phyloP scores from a whole-genome alignment of 2,329 filamentous ascomycete genomes.

The Ceratocystis huliohia region DNA sequence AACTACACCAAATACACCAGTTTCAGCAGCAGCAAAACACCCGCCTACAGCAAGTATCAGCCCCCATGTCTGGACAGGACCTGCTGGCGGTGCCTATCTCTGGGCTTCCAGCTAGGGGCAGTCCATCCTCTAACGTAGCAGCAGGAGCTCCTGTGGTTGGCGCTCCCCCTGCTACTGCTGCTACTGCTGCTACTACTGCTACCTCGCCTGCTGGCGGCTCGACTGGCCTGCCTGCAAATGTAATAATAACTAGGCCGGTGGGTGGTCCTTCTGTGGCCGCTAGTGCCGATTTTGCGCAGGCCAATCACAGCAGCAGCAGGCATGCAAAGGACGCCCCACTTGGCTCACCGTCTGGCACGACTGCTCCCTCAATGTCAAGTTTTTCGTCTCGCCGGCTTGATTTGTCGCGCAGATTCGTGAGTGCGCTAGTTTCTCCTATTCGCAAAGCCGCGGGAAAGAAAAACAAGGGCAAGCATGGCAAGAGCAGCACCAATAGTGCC shows the following conservation, averaged over 20 bases:
- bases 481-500: background rate
- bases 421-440: constrained; percentile 14
- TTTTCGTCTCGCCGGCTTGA: background rate
- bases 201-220: background rate
- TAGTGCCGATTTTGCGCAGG: background rate
- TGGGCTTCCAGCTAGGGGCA: background rate
- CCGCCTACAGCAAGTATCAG: background rate
- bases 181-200: background rate
- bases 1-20: background rate
- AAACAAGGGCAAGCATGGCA: background rate
- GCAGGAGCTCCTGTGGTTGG: background rate
- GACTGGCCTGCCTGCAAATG: background rate
- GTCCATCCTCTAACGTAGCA: too few species aligned
- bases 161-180: background rate
- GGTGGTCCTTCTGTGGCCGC: background rate
- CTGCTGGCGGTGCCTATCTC: background rate
- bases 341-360: background rate
- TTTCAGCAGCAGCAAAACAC: background rate
- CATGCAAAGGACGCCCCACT: background rate
- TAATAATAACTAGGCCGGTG: background rate
- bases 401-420: constrained; percentile 13
- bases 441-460: constrained; percentile 1
- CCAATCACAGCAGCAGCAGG: too few species aligned
- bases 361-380: background rate
- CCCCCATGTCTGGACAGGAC: background rate